Base-by-base conservation (phyloP, 192 early-diverging fungal species). In the Rhizoclosmatium globosum region DNA sequence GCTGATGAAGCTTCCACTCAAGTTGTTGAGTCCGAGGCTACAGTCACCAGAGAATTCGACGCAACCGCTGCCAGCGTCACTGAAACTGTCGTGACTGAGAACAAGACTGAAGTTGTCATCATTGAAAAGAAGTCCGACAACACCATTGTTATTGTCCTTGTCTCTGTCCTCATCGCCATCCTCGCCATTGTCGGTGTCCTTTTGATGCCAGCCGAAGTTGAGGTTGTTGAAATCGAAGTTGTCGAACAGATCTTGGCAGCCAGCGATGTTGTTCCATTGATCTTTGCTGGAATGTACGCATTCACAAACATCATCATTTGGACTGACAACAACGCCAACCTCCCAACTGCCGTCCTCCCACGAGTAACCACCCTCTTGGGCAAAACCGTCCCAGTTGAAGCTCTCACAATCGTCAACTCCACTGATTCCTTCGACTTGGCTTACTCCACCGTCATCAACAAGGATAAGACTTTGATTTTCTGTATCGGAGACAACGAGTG, bases 401-500 rank as follows among this genome's bases (percentile, higher is more conserved):
- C 13, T 68, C 43, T 78, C 31, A 13, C 46, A 23, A 19, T 71
- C 47, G 69, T 71, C 44, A 23, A 58, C 13, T 71, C 69, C 50
- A 56, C 69, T 13, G 23, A 47, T 17, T 38, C 4, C 21, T 38
- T 67, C 6, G 47, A 67, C 21, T 4, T n/a, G 15, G 31, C 47
- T 31, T 46, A 56, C 13, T 9, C 39, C 19, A 60, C 47, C 50
- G 41, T 17, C 9, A 71, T 41, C 21, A 71, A 48, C 47, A 13
- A 39, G 9, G 64, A 77, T 6, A 21, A 68, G 53, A 70, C 68
- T 2, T 31, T 79, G 15, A 42, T 79, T n/a, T n/a, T 79, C 31
- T 61, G 69, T 38, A 56, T 79, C 41, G 78, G 78, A 2, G 13
- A 15, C 39, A 79, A 79, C 62, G 45, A 60, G n/a, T 60, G 58